phyloP scores from a whole-genome alignment of 192 early-diverging fungal genomes.

The Podila minutissima region DNA sequence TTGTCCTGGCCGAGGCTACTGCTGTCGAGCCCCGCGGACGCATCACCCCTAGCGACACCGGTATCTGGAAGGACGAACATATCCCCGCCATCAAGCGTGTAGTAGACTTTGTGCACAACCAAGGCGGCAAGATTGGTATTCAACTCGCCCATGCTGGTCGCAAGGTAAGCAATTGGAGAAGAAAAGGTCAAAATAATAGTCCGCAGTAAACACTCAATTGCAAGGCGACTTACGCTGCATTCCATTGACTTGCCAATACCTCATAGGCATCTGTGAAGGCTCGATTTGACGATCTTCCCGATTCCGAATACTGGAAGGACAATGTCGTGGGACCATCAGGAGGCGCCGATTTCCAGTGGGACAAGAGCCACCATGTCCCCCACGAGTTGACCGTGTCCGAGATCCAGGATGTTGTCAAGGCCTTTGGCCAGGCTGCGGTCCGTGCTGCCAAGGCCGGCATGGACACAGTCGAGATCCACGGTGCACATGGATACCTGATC shows the following conservation, averaged over 20 bases:
- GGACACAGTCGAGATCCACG: slow-evolving; percentile 89
- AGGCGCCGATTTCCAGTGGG: slow-evolving; percentile 41
- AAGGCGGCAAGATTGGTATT: slow-evolving; percentile 69
- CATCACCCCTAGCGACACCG: slow-evolving; percentile 78
- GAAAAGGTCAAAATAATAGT: slow-evolving; percentile 40
- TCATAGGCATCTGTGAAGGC: slow-evolving; percentile 11
- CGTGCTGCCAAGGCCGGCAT: slow-evolving; percentile 84
- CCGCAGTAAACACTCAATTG: too few species aligned
- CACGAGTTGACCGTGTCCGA: slow-evolving; percentile 68
- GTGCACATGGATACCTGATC: slow-evolving; percentile 90
- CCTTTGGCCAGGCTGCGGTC: slow-evolving; percentile 71
- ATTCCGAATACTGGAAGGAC: slow-evolving; percentile 69
- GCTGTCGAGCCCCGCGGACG: slow-evolving; percentile 76
- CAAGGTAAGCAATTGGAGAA: slow-evolving; percentile 65
- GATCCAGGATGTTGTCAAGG: slow-evolving; percentile 68
- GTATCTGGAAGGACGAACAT: slow-evolving; percentile 87
- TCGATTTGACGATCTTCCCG: slow-evolving; percentile 5
- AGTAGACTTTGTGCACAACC: slow-evolving; percentile 68
- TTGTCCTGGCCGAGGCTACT: slow-evolving; percentile 83
- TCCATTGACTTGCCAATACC: not conserved
- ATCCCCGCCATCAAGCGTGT: slow-evolving; percentile 66
- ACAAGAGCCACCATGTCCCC: slow-evolving; percentile 51
- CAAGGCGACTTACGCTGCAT: not conserved
- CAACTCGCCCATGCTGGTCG: slow-evolving; percentile 88
- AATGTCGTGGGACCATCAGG: slow-evolving; percentile 72